phyloP scores from a whole-genome alignment of 306 rosid genomes.

The Parietaria judaica region DNA sequence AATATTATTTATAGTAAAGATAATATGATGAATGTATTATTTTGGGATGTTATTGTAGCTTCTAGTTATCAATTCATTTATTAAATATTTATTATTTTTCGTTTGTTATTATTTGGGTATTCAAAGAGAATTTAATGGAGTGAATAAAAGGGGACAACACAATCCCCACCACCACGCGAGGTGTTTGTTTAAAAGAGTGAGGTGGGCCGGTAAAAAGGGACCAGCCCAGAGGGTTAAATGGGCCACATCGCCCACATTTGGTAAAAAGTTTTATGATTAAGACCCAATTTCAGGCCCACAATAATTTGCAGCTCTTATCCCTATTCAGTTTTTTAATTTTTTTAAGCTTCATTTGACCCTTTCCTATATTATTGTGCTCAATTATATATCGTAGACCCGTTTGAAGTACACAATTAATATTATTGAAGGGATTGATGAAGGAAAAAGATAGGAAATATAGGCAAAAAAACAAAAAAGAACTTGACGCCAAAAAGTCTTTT shows the following conservation, averaged over 20 bases:
- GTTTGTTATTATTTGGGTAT: too few relatives aligned
- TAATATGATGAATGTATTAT: neutral
- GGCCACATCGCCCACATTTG: slow-evolving; percentile 4
- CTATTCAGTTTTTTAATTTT: neutral
- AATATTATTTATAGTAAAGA: too few relatives aligned
- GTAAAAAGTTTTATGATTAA: neutral
- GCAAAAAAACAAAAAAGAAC: neutral
- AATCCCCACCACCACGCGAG: slow-evolving; percentile 6
- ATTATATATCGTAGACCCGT: neutral
- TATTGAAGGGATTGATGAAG: neutral
- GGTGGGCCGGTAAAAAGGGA: slow-evolving; percentile 1
- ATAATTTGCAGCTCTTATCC: neutral
- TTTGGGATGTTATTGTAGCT: slow-evolving; percentile 7
- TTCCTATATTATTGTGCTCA: neutral
- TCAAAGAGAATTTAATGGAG: neutral
- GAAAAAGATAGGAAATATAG: neutral
- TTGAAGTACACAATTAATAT: neutral
- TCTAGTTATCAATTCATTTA: slow-evolving; percentile 5
- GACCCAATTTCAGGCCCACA: slow-evolving; percentile 5
- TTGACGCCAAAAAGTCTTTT: too few relatives aligned
- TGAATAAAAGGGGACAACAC: neutral
- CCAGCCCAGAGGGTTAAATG: slow-evolving; percentile 1
- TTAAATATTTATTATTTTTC: neutral
- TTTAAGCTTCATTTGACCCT: neutral
- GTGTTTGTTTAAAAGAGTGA: slow-evolving; percentile 3